A percentile compares a stretch with the other conserved stretches of the same genome.
phyloP scores from a whole-genome alignment of 164 flowering plant species.

The Kalanchoe fedtschenkoi region DNA sequence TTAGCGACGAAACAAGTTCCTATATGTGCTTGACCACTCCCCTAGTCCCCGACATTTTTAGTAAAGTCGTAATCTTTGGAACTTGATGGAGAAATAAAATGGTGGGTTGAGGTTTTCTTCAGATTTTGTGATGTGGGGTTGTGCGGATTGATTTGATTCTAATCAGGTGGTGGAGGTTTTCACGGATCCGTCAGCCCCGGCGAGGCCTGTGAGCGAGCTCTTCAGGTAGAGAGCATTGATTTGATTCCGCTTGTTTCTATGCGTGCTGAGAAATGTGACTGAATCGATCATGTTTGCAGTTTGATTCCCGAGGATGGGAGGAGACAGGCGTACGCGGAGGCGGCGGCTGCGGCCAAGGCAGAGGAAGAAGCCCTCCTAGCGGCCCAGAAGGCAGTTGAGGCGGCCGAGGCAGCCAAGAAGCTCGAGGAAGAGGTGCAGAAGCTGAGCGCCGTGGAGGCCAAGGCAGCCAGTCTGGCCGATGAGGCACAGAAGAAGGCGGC shows the following conservation, averaged over 20 bases:
- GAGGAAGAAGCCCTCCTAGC: constrained; percentile 67
- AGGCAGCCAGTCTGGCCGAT: constrained; percentile 42
- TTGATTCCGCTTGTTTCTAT: neutral
- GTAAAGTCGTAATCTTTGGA: neutral
- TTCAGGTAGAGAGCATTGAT: constrained; percentile 46
- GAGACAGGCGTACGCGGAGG: constrained; percentile 70
- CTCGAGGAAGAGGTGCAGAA: constrained; percentile 51
- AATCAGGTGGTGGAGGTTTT: constrained; percentile 76
- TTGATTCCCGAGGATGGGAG: constrained; percentile 84
- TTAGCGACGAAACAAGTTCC: neutral
- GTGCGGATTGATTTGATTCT: neutral
- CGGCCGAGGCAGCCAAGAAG: constrained; percentile 48
- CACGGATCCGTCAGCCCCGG: constrained; percentile 64
- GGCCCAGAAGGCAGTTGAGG: constrained; percentile 51
- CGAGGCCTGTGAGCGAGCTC: constrained; percentile 42
- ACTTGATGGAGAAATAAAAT: neutral
- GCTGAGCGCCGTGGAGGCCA: constrained; percentile 40
- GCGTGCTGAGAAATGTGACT: neutral
- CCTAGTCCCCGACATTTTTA: no score
- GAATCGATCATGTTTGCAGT: constrained; percentile 19
- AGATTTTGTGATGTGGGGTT: neutral
- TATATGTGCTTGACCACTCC: no score
- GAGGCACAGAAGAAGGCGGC: constrained; percentile 57
- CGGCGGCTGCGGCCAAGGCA: constrained; percentile 56
- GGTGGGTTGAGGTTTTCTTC: neutral